Conservation (phyloP, 305 asterid genomes). For the Caryopteris hybrid region DNA sequence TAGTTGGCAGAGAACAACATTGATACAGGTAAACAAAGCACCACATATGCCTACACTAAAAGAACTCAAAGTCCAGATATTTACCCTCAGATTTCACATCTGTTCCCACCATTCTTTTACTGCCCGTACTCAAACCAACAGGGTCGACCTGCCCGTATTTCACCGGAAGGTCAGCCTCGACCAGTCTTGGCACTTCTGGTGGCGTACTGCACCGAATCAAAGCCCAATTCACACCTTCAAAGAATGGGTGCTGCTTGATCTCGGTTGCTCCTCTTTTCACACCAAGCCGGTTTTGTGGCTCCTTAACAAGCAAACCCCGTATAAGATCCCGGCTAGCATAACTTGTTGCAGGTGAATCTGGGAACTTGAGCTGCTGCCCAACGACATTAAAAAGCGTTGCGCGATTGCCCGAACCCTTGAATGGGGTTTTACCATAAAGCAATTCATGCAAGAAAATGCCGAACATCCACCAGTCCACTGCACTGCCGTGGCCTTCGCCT, state of each 20-base stretch:
- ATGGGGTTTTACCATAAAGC: conserved; percentile 83
- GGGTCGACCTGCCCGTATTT: conserved; percentile 41
- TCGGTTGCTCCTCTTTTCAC: conserved; percentile 81
- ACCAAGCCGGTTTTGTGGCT: conserved; percentile 77
- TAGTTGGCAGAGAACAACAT: conserved; percentile 14
- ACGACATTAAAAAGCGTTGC: conserved; percentile 84
- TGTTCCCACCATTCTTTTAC: conserved; percentile 44
- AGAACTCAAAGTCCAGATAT: conserved; percentile 89
- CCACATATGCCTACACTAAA: conserved; percentile 39
- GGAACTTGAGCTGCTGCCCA: conserved; percentile 71
- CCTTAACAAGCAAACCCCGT: conserved; percentile 72
- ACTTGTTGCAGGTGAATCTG: conserved; percentile 74
- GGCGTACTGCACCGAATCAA: conserved; percentile 84
- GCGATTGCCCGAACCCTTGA: conserved; percentile 76
- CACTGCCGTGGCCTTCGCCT: conserved; percentile 93
- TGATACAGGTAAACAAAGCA: too few species aligned
- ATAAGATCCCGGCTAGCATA: conserved; percentile 69
- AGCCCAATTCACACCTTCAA: conserved; percentile 90
- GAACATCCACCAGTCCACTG: conserved; percentile 95
- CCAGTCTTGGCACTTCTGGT: conserved; percentile 71
- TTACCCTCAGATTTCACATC: conserved; percentile 75
- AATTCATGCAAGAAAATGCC: conserved; percentile 80
- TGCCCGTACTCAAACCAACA: conserved; percentile 31
- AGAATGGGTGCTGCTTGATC: conserved; percentile 87
- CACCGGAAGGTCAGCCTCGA: conserved; percentile 43